Evolutionary conservation across 306 rosid genomes (phyloP), one percentile per base, ranked within the genome.

Genomic region (Erythrophleum fordii): DNA sequence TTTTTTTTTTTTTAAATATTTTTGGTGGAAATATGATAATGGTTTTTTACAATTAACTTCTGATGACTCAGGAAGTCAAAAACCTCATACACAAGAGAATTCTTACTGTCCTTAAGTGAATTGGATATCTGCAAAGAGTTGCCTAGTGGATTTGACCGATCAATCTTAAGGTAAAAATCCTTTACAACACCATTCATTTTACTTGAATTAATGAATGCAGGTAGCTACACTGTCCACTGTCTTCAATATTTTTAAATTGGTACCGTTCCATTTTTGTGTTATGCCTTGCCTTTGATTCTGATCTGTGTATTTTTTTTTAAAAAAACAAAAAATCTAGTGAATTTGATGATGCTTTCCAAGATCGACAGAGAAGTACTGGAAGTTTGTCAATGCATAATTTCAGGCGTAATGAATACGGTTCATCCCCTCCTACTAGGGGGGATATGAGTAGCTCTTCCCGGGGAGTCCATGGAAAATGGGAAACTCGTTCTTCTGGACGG

Each of bases 401-500:
- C 86, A 89, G 90, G 82, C 95, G 86, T 41, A 89, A 62, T 64
- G 95, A 92, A 34, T 86, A 85, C 78, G 87, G 97, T 73, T 85
- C 97, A 70, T 95, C 99, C 44, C 99, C 99, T 61, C 99, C 97
- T 72, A 86, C 85, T 59, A 87, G 85, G 80, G 97, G 91, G 53
- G 98, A 91, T 69, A 48, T 37, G 8, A 82, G 65, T 83, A 83
- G 87, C 81, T 82, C 82, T 90, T 85, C 92, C 2, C 84, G 97
- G 59, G 92, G 93, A 45, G 69, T 35, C 51, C 95, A 82, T 71
- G 99, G 97, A 88, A 95, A 84, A 82, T 91, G 97, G 97, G 97
- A 91, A 42, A 59, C 89, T 85, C 97, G 90, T 74, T 81, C 97
- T 71, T 87, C 95, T 58, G 97, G 88, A 76, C 85, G 89, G 73